Conservation (phyloP, 1,284 basidiomycete species). For the Moesziomyces parantarcticus region DNA sequence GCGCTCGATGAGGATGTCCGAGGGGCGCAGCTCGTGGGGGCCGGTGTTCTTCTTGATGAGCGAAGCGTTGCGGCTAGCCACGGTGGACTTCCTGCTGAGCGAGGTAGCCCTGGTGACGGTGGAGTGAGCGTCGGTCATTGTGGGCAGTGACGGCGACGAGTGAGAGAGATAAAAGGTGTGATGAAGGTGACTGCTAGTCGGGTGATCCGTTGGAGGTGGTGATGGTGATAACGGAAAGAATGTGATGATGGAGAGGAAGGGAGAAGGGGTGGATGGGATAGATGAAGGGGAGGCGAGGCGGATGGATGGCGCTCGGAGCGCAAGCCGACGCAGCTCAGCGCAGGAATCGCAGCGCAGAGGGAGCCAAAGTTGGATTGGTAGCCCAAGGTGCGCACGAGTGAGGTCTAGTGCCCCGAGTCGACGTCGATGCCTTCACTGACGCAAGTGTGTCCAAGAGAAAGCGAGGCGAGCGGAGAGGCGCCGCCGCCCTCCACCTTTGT, state of each 20-base stretch:
- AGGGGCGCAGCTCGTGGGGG: conserved; percentile 85
- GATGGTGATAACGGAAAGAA: conserved; percentile 17
- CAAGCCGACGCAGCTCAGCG: too few species aligned
- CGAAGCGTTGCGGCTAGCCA: conserved; percentile 68
- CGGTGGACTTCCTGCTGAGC: conserved; percentile 66
- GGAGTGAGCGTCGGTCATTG: conserved; percentile 66
- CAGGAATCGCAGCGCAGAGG: too few species aligned
- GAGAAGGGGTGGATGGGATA: background rate
- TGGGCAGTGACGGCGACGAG: conserved; percentile 24
- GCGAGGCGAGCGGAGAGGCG: background rate
- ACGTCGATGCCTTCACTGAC: background rate
- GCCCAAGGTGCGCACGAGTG: too few species aligned
- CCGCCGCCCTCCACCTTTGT: background rate
- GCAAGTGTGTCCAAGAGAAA: background rate
- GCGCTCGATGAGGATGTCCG: conserved; percentile 95
- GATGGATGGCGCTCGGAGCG: too few species aligned
- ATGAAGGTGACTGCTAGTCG: conserved; percentile 16
- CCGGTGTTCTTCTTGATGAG: conserved; percentile 70
- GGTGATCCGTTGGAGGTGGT: background rate
- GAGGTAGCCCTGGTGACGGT: conserved; percentile 64
- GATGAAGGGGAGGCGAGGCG: too few species aligned
- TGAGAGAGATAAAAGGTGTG: background rate
- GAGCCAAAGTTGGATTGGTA: background rate
- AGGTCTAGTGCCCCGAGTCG: too few species aligned
- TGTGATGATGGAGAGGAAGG: conserved; percentile 27